A percentile compares a stretch with the other conserved stretches of the same genome.
Conservation (phyloP, 2,329 filamentous ascomycete genomes). For the Ceratocystis colombiana region DNA sequence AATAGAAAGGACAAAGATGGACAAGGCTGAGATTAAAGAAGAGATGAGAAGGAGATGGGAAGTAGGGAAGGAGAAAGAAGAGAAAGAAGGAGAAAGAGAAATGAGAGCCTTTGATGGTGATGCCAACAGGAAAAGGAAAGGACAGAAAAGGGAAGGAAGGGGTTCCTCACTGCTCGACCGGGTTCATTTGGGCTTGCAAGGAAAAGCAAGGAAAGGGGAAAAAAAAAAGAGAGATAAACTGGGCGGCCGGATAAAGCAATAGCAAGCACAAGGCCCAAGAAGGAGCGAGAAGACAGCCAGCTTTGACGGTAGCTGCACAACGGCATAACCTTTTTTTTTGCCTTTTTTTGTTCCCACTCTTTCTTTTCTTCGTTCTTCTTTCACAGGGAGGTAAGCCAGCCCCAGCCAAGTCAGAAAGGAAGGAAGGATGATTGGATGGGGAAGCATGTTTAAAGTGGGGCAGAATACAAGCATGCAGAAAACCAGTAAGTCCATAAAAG, state of each 20-base stretch:
- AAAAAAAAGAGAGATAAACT: slow-evolving; percentile 5
- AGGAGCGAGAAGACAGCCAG: slow-evolving; percentile 13
- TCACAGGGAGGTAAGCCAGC: not conserved
- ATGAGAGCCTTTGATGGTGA: not conserved
- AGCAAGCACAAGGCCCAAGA: slow-evolving; percentile 1
- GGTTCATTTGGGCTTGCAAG: not conserved
- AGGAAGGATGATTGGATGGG: slow-evolving; percentile 8
- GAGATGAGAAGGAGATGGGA: not conserved
- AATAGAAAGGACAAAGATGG: not conserved
- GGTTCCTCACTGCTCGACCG: no score
- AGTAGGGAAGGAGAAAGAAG: slow-evolving; percentile 1
- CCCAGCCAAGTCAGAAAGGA: not conserved
- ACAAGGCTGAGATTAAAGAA: slow-evolving; percentile 15
- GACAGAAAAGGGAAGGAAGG: slow-evolving; percentile 1
- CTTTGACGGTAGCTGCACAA: slow-evolving; percentile 5
- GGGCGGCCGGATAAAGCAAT: slow-evolving; percentile 10
- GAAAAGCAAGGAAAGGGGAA: not conserved
- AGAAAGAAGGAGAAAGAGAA: not conserved
- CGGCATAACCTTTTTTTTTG: slow-evolving; percentile 3
- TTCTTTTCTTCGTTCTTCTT: not conserved
- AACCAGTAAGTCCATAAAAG: not conserved
- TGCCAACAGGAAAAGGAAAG: slow-evolving; percentile 11
- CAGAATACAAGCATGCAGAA: not conserved
- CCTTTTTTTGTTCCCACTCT: not conserved
- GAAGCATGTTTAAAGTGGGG: slow-evolving; percentile 8